A percentile compares a stretch with the other conserved stretches of the same genome.
These are phyloP conservation scores for Arctium lappa DNA, from an alignment of 129 eudicot genomes.

Conservation along the genomic window DNA sequence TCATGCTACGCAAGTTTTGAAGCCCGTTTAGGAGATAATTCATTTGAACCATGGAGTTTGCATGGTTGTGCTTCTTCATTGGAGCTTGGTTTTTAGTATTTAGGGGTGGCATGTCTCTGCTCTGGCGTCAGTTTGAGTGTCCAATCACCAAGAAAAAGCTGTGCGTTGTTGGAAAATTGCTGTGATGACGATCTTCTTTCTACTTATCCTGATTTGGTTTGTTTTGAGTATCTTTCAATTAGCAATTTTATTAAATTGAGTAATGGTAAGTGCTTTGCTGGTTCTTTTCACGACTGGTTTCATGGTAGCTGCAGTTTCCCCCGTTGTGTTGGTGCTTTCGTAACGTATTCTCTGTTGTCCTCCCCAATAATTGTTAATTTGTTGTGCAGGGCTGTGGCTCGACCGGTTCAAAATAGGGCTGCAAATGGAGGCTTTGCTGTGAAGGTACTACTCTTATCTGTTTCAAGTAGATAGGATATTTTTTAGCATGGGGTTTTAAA, in stretches of 20 bases:
- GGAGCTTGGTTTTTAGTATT: slow-evolving; percentile 4
- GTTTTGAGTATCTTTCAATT: slow-evolving; percentile 22
- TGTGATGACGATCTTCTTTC: neutral
- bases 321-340: neutral
- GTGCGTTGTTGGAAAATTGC: neutral
- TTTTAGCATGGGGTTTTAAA: too few relatives aligned
- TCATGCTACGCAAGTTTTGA: too few relatives aligned
- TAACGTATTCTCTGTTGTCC: neutral
- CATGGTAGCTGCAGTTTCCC: slow-evolving; percentile 7
- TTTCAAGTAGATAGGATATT: neutral
- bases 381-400: slow-evolving; percentile 58
- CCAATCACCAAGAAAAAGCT: neutral
- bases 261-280: slow-evolving; percentile 21
- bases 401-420: slow-evolving; percentile 37
- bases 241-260: slow-evolving; percentile 8
- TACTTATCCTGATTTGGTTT: slow-evolving; percentile 21
- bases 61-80: neutral
- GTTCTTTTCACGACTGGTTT: slow-evolving; percentile 4
- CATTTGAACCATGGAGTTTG: neutral
- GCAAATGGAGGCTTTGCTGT: slow-evolving; percentile 41
- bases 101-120: neutral
- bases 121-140: slow-evolving; percentile 3
- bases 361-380: slow-evolving; percentile 18
- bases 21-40: too few relatives aligned
- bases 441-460: slow-evolving; percentile 45